Conservation (phyloP, 495 filamentous ascomycete genomes). For the Podospora conica region DNA sequence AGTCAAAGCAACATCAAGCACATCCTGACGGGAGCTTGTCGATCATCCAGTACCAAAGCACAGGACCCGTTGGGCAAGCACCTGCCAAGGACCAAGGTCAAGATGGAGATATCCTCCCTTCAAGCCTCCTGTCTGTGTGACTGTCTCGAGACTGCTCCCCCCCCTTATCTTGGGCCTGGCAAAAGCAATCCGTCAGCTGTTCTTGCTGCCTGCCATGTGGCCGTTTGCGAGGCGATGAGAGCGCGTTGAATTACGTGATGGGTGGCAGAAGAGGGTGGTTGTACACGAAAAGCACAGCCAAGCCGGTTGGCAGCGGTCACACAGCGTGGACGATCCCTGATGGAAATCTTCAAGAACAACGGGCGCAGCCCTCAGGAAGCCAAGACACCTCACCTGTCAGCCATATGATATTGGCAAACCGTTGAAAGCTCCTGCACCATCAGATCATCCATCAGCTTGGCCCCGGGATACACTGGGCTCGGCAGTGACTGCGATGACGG, state of each 20-base stretch:
- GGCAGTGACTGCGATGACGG: background rate
- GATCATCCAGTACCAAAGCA: background rate
- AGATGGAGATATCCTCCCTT: background rate
- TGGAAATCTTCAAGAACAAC: background rate
- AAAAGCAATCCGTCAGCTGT: slow-evolving; percentile 17
- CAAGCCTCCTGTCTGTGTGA: background rate
- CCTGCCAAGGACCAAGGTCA: background rate
- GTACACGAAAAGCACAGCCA: background rate
- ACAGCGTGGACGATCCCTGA: background rate
- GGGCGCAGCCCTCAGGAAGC: background rate
- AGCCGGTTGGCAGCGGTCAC: background rate
- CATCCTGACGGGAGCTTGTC: background rate
- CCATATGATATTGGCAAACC: too few species aligned
- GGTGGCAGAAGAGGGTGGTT: background rate
- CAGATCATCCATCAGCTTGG: too few species aligned
- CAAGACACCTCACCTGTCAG: slow-evolving; percentile 5
- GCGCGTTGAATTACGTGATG: slow-evolving; percentile 20
- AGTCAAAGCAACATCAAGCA: background rate
- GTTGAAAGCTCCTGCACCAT: background rate
- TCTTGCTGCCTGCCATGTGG: slow-evolving; percentile 16
- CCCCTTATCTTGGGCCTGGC: background rate
- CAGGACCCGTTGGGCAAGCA: background rate
- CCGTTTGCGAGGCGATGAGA: slow-evolving; percentile 12
- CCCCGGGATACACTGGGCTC: too few species aligned
- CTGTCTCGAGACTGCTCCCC: too few species aligned